Percentiles rank a stretch among this genome's conserved stretches.
Evolutionary conservation across 768 basidiomycete genomes (phyloP).

Genomic region (Hypsizygus marmoreus): DNA sequence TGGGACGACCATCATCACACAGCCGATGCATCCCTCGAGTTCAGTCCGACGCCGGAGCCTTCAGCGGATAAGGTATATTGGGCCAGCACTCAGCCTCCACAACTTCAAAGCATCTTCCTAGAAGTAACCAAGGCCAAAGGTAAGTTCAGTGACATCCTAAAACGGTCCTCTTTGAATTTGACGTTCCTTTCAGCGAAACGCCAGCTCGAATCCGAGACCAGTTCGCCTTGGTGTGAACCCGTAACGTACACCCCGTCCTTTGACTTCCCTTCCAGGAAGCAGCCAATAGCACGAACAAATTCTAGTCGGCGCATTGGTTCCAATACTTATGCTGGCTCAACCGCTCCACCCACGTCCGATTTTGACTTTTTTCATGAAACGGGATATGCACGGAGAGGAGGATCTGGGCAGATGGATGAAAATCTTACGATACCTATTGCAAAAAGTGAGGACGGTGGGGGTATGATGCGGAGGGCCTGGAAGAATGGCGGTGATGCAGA

Average conservation of each 20-base stretch:
- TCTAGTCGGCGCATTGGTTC: conserved; percentile 9
- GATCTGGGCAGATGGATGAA: conserved; percentile 34
- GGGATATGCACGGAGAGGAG: conserved; percentile 1
- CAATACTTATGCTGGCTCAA: conserved; percentile 6
- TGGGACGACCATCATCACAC: too few relatives aligned
- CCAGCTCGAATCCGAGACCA: conserved; percentile 1
- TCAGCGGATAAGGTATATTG: conserved; percentile 13
- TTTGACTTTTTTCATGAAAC: conserved; percentile 4
- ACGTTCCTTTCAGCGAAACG: conserved; percentile 4
- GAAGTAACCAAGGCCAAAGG: conserved; percentile 9
- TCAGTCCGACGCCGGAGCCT: too few relatives aligned
- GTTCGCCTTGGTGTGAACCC: conserved; percentile 4
- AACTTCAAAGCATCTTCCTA: conserved; percentile 10
- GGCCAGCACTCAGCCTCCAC: conserved; percentile 13
- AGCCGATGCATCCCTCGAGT: too few relatives aligned
- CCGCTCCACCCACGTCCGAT: neutral
- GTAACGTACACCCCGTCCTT: conserved; percentile 3
- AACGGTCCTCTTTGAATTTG: neutral
- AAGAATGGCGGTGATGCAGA: neutral
- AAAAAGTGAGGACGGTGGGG: conserved; percentile 3
- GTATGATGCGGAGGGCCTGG: conserved; percentile 8
- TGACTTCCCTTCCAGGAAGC: neutral
- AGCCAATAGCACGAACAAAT: conserved; percentile 9
- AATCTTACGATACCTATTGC: conserved; percentile 21
- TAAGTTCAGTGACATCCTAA: too few relatives aligned